phyloP scores from a whole-genome alignment of 257 asterid species.

The Gentiana macrophylla region DNA sequence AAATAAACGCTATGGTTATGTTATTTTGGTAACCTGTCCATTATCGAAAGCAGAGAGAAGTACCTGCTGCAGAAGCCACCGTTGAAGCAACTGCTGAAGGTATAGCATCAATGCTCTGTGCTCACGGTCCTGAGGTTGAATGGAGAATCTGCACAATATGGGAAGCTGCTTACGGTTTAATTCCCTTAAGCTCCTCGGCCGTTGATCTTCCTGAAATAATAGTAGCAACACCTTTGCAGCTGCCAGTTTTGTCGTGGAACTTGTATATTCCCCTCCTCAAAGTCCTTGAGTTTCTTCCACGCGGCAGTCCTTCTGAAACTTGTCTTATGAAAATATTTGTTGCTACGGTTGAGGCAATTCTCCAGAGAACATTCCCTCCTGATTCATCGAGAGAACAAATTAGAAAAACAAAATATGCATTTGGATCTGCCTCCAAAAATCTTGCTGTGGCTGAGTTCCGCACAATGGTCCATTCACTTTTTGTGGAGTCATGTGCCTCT shows the following conservation, averaged over 20 bases:
- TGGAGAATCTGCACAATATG: conserved; percentile 99
- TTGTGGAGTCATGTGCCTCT: conserved; percentile 82
- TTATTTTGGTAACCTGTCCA: conserved; percentile 5
- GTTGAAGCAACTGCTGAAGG: conserved; percentile 99
- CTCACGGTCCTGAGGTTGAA: conserved; percentile 98
- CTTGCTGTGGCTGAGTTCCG: conserved; percentile 97
- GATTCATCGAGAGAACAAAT: conserved; percentile 76
- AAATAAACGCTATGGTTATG: conserved; percentile 7
- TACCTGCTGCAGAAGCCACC: conserved; percentile 79
- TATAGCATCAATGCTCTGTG: conserved; percentile 99
- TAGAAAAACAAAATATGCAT: conserved; percentile 58
- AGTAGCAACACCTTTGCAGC: conserved; percentile 92
- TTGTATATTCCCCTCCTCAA: conserved; percentile 88
- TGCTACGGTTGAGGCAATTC: conserved; percentile 95
- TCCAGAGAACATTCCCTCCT: conserved; percentile 86
- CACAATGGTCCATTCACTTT: conserved; percentile 90
- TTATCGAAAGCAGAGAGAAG: conserved; percentile 50
- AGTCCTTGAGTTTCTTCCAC: conserved; percentile 97
- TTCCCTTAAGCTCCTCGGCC: conserved; percentile 89
- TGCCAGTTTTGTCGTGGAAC: conserved; percentile 91
- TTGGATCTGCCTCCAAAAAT: conserved; percentile 88
- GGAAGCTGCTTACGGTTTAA: conserved; percentile 99
- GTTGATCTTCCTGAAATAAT: conserved; percentile 96
- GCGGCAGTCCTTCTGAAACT: conserved; percentile 97
- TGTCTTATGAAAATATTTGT: conserved; percentile 97